Evolutionary conservation across 2,329 filamentous ascomycete species (phyloP), one percentile per base, ranked within the genome.

Genomic region (Fusarium pininemorale): DNA sequence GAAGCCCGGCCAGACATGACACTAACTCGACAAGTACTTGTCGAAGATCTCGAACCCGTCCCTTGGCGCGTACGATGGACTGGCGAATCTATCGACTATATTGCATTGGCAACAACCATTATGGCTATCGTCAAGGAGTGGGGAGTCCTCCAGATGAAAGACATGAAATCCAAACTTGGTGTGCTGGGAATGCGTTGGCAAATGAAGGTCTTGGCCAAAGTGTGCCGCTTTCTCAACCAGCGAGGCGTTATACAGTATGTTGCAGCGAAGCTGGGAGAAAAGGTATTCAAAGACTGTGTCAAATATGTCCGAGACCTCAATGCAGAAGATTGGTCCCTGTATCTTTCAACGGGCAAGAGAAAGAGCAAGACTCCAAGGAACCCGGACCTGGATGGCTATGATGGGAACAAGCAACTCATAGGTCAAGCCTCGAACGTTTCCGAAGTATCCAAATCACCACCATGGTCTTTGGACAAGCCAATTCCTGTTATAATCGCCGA

Each of bases 241-340:
- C 83, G 87, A 53, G 90, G 89, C 11, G 84, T 88, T 35, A 83
- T 90, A 26, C 85, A 86, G 53, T 90, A 89, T 71, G 87, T 90
- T 7, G 88, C 88, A 7, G 89, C 89, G 9, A 86, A 85, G 42
- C 86, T 90, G 16, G 83, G 85, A 22, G 84, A 85, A 39, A 85
- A 85, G 62, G 82, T 91, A 11, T 90, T 88, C 81, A 90, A 90
- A 73, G 89, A 91, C 73, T 91, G 90, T 73, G 84, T 91, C 69
- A 89, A 89, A 71, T 91, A 87, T 64, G 81, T 87, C 53, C 84
- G 89, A 50, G 88, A 90, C 12, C 85, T 90, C 38, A 88, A 85
- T 18, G 76, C 85, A 4, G 86, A 87, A 28, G 89, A 91, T 72
- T 91, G 89, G 89, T 82, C 84, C 12, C 81, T 85, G 24, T 90